These are phyloP conservation scores for Trichoderma breve DNA, from an alignment of 2,329 filamentous ascomycete genomes.

Conservation along the genomic window DNA sequence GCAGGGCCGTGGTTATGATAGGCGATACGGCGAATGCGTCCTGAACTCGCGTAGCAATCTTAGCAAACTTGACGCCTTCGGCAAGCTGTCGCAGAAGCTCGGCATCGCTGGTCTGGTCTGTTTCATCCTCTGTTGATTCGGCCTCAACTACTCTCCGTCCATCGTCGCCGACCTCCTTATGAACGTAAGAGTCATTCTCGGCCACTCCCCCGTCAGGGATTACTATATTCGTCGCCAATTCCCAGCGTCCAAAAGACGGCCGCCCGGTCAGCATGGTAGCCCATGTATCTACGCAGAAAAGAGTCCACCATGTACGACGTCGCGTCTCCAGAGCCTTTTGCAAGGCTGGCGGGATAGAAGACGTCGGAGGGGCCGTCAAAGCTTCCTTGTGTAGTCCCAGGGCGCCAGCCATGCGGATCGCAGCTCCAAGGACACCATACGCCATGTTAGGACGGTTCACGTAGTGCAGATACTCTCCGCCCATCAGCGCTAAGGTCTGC, in stretches of 20 bases:
- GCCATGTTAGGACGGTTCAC: constrained; percentile 75
- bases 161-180: no score
- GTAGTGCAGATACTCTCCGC: constrained; percentile 75
- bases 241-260: constrained; percentile 66
- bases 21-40: no score
- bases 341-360: constrained; percentile 10
- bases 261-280: constrained; percentile 69
- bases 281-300: constrained; percentile 74
- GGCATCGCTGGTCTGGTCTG: no score
- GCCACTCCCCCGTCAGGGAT: no score
- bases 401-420: constrained; percentile 69
- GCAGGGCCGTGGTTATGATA: no score
- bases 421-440: constrained; percentile 68
- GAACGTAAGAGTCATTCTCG: no score
- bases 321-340: not conserved
- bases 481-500: constrained; percentile 68
- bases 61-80: no score
- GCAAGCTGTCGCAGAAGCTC: no score
- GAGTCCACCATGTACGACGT: constrained; percentile 64
- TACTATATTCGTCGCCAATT: not conserved
- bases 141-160: no score
- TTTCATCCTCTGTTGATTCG: no score
- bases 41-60: no score
- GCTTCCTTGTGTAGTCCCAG: constrained; percentile 67
- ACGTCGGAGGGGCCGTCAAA: no score